Evolutionary conservation across 192 early-diverging fungal species (phyloP), one percentile per base, ranked within the genome.

Genomic region (Ramicandelaber brevisporus): DNA sequence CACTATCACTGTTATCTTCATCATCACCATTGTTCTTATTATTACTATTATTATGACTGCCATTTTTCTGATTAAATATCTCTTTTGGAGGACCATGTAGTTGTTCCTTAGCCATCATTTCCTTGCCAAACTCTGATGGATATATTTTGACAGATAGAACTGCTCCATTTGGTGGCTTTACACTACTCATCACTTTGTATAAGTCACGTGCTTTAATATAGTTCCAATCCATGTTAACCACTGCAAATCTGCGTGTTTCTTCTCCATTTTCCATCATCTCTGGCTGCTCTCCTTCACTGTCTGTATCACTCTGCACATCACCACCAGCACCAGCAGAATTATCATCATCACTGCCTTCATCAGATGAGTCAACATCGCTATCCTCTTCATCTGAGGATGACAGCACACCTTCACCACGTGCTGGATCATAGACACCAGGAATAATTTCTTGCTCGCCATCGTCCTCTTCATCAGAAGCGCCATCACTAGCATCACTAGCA

Each of bases 181-280:
- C 85, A 15, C 63, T 73, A 22, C 57, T 60, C 40, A 92, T 78
- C 2, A 83, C 72, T 21, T 82, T 77, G 38, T 66, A 73, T 35
- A 96, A 51, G 44, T 96, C 89, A 0, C 44, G 40, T 0, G 89
- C 68, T 34, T 78, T 83, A 31, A 96, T 56, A 31, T 96, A 67
- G 40, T 83, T 76, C 90, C 90, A 93, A 44, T 97, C 87, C 65
- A 97, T 44, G 39, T 90, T 87, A 14, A 93, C 78, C 7, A 65
- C 61, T 10, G 87, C 90, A 32, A 93, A 65, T 14, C 87, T 56
- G 14, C 44, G 40, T 1, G 86, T 72, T 30, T 66, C 54, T 13
- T 59, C 53, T 9, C 77, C 57, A 2, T 55, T 41, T 1, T 61
- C 58, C 16, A 69, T 48, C 4, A 61, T 36, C 12, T 56, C 62